Percentiles rank a stretch among this genome's conserved stretches.
These are phyloP conservation scores for Curvularia verruculosa DNA, from an alignment of 2,329 filamentous ascomycete species.

Conservation along the genomic window DNA sequence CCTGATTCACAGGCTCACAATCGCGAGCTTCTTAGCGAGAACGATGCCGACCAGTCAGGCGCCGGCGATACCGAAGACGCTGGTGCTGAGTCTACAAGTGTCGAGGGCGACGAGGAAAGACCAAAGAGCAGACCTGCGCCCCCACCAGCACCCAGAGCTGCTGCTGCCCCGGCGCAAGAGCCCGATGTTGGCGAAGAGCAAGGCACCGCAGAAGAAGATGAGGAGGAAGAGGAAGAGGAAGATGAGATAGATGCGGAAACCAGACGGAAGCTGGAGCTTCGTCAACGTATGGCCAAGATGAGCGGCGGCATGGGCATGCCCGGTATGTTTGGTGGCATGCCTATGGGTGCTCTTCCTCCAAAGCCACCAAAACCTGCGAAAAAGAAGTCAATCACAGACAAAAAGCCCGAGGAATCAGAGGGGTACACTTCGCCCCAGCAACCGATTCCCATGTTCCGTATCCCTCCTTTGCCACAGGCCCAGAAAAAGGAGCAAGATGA, in stretches of 20 bases:
- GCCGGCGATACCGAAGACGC: constrained; percentile 68
- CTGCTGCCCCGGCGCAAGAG: constrained; percentile 52
- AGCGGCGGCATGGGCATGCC: constrained; percentile 97
- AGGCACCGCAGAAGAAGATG: constrained; percentile 55
- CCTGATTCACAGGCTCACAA: constrained; percentile 50
- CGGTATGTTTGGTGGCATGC: constrained; percentile 81
- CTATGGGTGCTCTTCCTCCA: constrained; percentile 59
- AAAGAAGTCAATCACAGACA: constrained; percentile 53
- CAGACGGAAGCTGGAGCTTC: constrained; percentile 81
- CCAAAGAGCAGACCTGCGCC: constrained; percentile 29
- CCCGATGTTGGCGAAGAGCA: constrained; percentile 58
- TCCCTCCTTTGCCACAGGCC: constrained; percentile 73
- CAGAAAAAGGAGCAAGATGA: constrained; percentile 56
- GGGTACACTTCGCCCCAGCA: constrained; percentile 41
- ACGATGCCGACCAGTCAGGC: constrained; percentile 69
- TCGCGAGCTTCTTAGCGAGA: constrained; percentile 65
- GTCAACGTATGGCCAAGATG: constrained; percentile 98
- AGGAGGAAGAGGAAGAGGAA: constrained; percentile 73
- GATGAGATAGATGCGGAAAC: constrained; percentile 89
- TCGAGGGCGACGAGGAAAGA: constrained; percentile 75
- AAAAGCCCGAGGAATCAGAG: constrained; percentile 46
- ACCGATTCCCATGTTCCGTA: constrained; percentile 62
- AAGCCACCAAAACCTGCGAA: constrained; percentile 48
- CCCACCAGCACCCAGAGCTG: constrained; percentile 26
- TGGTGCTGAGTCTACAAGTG: constrained; percentile 68